Evolutionary conservation across 106 monocot genomes (phyloP), one percentile per base, ranked within the genome.

Genomic region (Alisma plantagoaquatica): DNA sequence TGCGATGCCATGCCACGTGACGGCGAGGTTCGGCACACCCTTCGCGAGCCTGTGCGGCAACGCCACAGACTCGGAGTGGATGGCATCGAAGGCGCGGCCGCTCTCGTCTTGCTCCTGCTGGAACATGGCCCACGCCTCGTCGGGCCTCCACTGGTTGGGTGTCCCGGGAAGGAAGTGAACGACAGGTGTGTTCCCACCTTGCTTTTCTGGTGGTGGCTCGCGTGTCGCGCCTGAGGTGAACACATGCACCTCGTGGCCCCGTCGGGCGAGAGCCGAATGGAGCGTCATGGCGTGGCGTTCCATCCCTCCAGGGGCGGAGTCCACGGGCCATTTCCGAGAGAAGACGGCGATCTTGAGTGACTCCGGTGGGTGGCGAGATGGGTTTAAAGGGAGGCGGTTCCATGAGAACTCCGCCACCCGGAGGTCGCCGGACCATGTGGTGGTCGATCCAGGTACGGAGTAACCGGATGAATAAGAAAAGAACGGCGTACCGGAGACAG

Each of bases 1-100:
- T 1, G 89, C 78, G 58, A 85, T 89, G 29, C 96, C 96, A 46
- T 98, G 96, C 96, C 96, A 98, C 0, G 89, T 62, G 30, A 85
- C 96, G 2, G 70, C 96, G 19, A 98, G 77, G 44, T 98, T 98
- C 48, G 81, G 71, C 15, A 79, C 57, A 25, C 42, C 26, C 33
- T 46, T 56, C 6, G 96, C 89, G 10, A 46, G 67, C 23, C 73
- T 71, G 66, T 89, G 77, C 41, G 68, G 78, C 1, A 98, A 54
- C 2, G 89, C 84, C 8, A 98, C 96, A 51, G 84, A 89, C 64
- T 98, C 96, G 2, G 89, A 77, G 69, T 96, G 96, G 17, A 89
- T 62, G 2, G 82, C 84, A 54, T 98, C 85, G 71, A 98, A 98
- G 43, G 65, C 75, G 29, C 42, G 23, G 10, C 4, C 4, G 56